Conservation (phyloP, 148 eudicot species). For the Silene uniflora region DNA sequence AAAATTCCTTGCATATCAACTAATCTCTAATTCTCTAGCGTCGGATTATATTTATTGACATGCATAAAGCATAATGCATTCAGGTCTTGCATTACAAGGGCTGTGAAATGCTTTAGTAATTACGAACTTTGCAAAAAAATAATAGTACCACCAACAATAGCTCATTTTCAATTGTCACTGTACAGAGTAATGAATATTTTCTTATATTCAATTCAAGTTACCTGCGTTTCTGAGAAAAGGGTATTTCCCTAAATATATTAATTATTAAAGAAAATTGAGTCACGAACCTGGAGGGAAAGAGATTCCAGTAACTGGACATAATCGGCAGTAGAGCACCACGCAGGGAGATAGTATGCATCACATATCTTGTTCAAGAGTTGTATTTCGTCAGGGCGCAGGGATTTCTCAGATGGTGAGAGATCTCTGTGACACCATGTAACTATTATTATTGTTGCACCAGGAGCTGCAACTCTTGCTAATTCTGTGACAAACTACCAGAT, state of each 20-base stretch:
- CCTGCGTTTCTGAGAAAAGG: not conserved
- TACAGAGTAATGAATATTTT: too few relatives aligned
- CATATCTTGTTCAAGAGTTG: conserved; percentile 66
- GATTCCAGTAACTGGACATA: conserved; percentile 72
- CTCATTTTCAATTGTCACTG: not conserved
- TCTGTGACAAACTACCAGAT: conserved; percentile 62
- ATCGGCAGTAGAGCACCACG: conserved; percentile 90
- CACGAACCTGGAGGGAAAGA: conserved; percentile 63
- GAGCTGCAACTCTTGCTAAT: conserved; percentile 87
- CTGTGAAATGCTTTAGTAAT: too few relatives aligned
- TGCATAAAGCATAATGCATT: too few relatives aligned
- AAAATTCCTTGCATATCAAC: too few relatives aligned
- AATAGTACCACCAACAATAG: too few relatives aligned
- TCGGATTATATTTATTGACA: too few relatives aligned
- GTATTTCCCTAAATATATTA: not conserved
- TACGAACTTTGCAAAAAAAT: too few relatives aligned
- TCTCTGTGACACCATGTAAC: conserved; percentile 99
- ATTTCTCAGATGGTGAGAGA: conserved; percentile 68
- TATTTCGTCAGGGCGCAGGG: conserved; percentile 64
- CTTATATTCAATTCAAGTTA: not conserved
- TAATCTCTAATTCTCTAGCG: too few relatives aligned
- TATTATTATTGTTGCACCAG: conserved; percentile 78
- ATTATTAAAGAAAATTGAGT: not conserved
- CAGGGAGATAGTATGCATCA: conserved; percentile 84
- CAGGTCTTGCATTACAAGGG: too few relatives aligned